phyloP scores from a whole-genome alignment of 306 rosid genomes.

The Fragaria vesca region DNA sequence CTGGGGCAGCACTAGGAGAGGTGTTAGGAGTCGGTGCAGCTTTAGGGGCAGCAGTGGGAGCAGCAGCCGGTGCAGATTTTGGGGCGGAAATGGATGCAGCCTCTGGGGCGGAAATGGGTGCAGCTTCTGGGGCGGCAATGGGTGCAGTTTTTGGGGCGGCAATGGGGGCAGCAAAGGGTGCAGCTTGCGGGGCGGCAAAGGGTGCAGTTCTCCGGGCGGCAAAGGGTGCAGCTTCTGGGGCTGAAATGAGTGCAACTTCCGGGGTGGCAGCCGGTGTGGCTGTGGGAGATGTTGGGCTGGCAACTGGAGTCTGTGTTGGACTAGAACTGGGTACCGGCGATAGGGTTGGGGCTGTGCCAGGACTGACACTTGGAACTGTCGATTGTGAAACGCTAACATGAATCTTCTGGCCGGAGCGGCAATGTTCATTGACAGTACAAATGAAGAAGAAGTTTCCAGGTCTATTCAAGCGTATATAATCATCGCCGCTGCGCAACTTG shows the following conservation, averaged over 20 bases:
- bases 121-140: neutral
- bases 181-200: neutral
- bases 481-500: neutral
- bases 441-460: conserved; percentile 14
- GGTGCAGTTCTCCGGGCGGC: neutral
- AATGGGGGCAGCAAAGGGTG: neutral
- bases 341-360: neutral
- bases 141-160: neutral
- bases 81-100: neutral
- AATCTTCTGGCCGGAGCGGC: neutral
- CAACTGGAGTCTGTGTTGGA: neutral
- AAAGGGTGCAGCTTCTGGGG: neutral
- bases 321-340: neutral
- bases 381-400: neutral
- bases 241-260: neutral
- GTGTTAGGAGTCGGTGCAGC: neutral
- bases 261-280: neutral
- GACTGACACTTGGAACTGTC: neutral
- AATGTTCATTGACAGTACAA: neutral
- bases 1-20: neutral
- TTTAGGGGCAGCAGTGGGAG: neutral
- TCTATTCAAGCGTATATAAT: neutral
- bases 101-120: neutral
- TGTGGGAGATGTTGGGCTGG: neutral
- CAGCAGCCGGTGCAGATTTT: neutral